Conservation (phyloP, 225 moss, liverwort and hornwort genomes). For the Sphagnum contortum region DNA sequence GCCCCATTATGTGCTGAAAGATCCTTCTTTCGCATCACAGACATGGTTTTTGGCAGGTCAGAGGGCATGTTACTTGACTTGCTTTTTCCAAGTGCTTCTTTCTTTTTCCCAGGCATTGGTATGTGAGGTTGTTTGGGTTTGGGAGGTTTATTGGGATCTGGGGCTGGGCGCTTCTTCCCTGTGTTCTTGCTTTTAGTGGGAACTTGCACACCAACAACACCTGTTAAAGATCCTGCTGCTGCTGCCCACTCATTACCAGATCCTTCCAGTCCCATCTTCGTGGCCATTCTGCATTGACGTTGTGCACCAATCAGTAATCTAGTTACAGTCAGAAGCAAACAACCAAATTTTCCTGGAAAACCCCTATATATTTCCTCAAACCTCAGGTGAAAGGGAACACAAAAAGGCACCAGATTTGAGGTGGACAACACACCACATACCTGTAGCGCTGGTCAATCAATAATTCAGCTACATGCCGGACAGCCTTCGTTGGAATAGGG, state of each 20-base stretch:
- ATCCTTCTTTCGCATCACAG: constrained; percentile 5
- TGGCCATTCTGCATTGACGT: constrained; percentile 49
- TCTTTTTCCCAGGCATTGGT: constrained; percentile 41
- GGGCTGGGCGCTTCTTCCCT: constrained; percentile 51
- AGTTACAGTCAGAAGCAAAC: too few species aligned
- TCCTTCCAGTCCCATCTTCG: constrained; percentile 62
- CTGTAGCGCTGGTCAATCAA: constrained; percentile 80
- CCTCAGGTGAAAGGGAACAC: too few species aligned
- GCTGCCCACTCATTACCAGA: constrained; percentile 71
- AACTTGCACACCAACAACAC: constrained; percentile 42
- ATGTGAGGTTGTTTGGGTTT: constrained; percentile 61
- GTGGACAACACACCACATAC: constrained; percentile 13
- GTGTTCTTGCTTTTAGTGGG: constrained; percentile 38
- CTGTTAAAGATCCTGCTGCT: constrained; percentile 68
- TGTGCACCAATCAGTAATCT: neutral
- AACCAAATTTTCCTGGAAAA: too few species aligned
- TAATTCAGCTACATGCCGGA: constrained; percentile 42
- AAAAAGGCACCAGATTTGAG: too few species aligned
- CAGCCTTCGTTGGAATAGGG: constrained; percentile 12
- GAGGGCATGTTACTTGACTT: neutral
- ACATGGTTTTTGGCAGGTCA: constrained; percentile 5
- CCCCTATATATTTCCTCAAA: too few species aligned
- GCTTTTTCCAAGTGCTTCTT: constrained; percentile 9
- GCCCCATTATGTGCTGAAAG: constrained; percentile 6
- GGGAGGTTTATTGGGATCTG: constrained; percentile 53